Base-by-base conservation (phyloP, 345 rosid species). In the Linum trigynum region DNA sequence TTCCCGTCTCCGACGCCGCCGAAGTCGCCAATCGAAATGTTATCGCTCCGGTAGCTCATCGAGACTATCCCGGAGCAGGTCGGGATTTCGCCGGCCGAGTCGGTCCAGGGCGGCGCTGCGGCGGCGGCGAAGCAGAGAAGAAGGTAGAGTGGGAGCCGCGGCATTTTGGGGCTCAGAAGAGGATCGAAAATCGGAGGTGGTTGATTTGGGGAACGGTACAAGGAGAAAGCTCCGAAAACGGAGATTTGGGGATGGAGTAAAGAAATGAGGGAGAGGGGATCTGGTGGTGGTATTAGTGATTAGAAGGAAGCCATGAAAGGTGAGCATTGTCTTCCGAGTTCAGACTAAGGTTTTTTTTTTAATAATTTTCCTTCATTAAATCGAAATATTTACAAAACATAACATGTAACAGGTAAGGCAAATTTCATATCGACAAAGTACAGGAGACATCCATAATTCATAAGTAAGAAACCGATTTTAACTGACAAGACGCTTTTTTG, bases 21-120 rank as follows among this genome's bases (percentile, higher is more conserved):
- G 38, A 76, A 88, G 64, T 92, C 94, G 9, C 82, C 63, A 65
- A 92, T 86, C 71, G 96, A 88, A 69, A 92, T 78, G 80, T 73
- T 82, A 59, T 87, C 91, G 73, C 71, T 58, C 74, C 98, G 78
- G 72, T 78, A 62, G 65, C 77, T 80, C 81, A 83, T 64, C 38
- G 97, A 90, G 0, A 88, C 98, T 39, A 86, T 77, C 35, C 91
- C 97, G 32, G 97, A 88, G 79, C 98, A 92, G 1, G 97, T 92
- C 35, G 62, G 69, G 57, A 69, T 74, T 55, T 71, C 77, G 38
- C 53, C 67, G 4, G 86, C 42, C 15, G 65, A 56, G 17, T 37
- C 45, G 39, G 37, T 38, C 10, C 50, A 36, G 37, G 74, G 55
- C 48, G 65, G 62, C 43, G 40, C 72, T 14, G 69, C 56, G 36